Conservation (phyloP, 345 rosid genomes). For the Eucalyptus camaldulensis region DNA sequence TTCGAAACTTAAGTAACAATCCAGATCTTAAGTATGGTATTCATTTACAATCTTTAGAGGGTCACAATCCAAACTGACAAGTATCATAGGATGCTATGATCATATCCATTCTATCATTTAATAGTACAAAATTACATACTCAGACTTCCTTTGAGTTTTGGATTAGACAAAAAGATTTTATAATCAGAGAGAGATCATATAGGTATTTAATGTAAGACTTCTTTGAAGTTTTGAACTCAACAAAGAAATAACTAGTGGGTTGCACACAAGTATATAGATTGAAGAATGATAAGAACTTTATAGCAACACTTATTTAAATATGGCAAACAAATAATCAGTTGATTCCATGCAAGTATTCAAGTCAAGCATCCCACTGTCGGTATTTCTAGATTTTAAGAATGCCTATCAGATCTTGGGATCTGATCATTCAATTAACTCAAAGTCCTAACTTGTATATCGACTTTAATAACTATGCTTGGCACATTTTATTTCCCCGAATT, state of each 20-base stretch:
- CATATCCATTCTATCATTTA: not conserved
- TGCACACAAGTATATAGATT: not conserved
- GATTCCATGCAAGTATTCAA: not conserved
- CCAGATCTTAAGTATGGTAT: not conserved
- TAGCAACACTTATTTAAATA: not conserved
- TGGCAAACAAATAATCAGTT: not conserved
- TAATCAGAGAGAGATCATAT: not conserved
- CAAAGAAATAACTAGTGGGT: not conserved
- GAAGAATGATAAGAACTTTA: not conserved
- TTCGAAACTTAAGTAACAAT: not conserved
- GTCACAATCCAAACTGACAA: not conserved
- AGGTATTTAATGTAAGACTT: not conserved
- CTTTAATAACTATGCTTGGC: not conserved
- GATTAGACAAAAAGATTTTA: not conserved
- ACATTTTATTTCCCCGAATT: not conserved
- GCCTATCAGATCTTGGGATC: not conserved
- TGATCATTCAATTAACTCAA: not conserved
- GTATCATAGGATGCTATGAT: not conserved
- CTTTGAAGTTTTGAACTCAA: not conserved
- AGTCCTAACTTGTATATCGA: not conserved
- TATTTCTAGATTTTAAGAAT: not conserved
- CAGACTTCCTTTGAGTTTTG: not conserved
- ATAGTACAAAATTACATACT: not conserved
- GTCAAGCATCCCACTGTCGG: not conserved
- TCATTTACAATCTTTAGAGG: not conserved